These are phyloP conservation scores for Cucurbita ficifolia DNA, from an alignment of 306 rosid species.

Conservation along the genomic window DNA sequence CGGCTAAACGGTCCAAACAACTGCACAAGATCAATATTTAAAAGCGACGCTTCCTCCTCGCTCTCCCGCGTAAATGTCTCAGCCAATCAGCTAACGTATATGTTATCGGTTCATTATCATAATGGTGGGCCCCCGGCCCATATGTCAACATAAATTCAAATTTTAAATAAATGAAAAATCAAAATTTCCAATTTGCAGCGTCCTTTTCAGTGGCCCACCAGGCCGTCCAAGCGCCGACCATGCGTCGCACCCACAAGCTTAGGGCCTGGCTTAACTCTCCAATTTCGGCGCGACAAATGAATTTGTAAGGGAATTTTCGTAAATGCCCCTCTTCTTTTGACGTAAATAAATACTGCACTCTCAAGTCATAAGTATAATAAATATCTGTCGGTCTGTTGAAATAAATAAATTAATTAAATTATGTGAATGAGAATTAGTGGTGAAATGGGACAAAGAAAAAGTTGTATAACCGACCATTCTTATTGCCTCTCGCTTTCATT, in stretches of 20 bases:
- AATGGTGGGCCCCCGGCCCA: background rate
- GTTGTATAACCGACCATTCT: background rate
- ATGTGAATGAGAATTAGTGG: background rate
- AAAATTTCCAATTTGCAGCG: background rate
- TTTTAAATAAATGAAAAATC: background rate
- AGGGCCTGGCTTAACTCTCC: background rate
- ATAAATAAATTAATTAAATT: no score
- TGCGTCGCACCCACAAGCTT: conserved; percentile 1
- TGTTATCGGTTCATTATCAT: background rate
- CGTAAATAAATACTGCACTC: background rate
- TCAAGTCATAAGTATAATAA: background rate
- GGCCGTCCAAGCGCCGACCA: conserved; percentile 8
- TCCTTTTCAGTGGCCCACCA: background rate
- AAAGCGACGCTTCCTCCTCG: background rate
- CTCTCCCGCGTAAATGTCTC: background rate
- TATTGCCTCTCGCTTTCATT: background rate
- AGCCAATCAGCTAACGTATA: no score
- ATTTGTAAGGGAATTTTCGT: background rate
- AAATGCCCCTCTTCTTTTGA: background rate
- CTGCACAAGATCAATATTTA: background rate
- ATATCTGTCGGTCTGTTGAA: background rate
- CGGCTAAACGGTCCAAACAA: background rate
- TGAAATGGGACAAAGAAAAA: background rate
- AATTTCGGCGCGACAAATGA: background rate
- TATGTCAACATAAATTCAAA: background rate